A percentile compares a stretch with the other conserved stretches of the same genome.
These are phyloP conservation scores for Crithidia mellificae DNA, from an alignment of 208 protist species.

Conservation along the genomic window DNA sequence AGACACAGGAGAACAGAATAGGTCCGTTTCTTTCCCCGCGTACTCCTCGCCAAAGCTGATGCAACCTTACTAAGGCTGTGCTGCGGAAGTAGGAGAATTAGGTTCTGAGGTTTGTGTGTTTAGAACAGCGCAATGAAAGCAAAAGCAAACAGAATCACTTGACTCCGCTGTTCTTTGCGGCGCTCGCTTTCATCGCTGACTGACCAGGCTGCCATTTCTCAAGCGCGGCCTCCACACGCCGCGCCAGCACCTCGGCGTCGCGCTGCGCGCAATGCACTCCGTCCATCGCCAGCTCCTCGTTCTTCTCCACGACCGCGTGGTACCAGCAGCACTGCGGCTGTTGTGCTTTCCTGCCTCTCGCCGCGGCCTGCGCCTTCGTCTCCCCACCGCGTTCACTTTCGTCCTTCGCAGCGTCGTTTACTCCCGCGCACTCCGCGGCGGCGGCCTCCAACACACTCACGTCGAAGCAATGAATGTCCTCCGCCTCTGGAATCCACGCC, in stretches of 20 bases:
- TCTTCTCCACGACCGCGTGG: neutral
- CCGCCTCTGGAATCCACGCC: slow-evolving; percentile 24
- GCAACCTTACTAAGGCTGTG: too few relatives aligned
- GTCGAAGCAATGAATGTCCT: slow-evolving; percentile 52
- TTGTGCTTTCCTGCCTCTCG: neutral
- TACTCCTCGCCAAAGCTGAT: too few relatives aligned
- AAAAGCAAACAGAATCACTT: too few relatives aligned
- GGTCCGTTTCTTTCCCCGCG: too few relatives aligned
- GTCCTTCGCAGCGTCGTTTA: neutral
- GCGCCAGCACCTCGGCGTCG: slow-evolving; percentile 22
- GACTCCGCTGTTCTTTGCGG: too few relatives aligned
- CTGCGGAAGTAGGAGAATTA: too few relatives aligned
- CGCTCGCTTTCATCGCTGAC: too few relatives aligned
- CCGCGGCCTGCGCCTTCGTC: neutral
- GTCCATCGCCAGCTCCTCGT: neutral
- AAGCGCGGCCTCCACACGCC: slow-evolving; percentile 12
- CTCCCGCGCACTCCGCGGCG: slow-evolving; percentile 1
- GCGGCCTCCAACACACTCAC: slow-evolving; percentile 31
- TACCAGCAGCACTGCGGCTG: slow-evolving; percentile 23
- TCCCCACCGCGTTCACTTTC: too few relatives aligned
- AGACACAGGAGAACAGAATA: too few relatives aligned
- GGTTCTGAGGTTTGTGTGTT: too few relatives aligned
- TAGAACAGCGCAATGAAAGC: too few relatives aligned
- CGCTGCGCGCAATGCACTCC: slow-evolving; percentile 25
- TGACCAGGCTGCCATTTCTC: neutral